Conservation (phyloP, 148 eudicot genomes). For the Vaccinium darrowii region DNA sequence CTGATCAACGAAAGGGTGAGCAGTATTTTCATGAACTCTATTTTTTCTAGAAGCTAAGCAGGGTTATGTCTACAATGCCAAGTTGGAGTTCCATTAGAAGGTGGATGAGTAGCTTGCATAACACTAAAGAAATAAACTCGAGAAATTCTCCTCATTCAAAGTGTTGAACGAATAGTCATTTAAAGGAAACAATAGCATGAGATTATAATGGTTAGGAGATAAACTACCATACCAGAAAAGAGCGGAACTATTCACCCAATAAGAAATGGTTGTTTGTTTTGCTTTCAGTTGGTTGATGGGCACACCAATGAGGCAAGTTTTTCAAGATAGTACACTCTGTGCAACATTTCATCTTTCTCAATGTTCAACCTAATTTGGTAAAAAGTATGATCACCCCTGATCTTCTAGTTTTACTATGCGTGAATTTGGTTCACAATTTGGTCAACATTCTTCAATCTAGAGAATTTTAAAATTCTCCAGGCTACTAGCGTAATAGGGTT, state of each 20-base stretch:
- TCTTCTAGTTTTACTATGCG: not conserved
- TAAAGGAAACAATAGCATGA: not conserved
- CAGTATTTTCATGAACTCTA: not conserved
- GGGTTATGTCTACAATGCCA: not conserved
- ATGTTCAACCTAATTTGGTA: not conserved
- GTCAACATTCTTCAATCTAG: not conserved
- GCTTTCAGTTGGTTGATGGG: not conserved
- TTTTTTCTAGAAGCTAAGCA: conserved; percentile 6
- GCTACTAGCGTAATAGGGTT: not conserved
- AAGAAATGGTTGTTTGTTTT: not conserved
- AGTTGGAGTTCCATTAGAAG: not conserved
- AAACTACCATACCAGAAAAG: not conserved
- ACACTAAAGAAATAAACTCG: not conserved
- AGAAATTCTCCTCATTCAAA: not conserved
- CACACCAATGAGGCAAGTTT: not conserved
- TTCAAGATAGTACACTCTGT: not conserved
- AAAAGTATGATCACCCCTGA: not conserved
- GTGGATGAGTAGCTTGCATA: not conserved
- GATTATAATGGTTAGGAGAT: not conserved
- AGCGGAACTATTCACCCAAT: not conserved
- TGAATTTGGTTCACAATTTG: not conserved
- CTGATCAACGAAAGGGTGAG: not conserved
- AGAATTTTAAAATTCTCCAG: not conserved
- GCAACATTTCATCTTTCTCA: not conserved
- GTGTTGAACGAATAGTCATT: not conserved